Conservation (phyloP, 164 flowering plant genomes). For the Macadamia integrifolia region DNA sequence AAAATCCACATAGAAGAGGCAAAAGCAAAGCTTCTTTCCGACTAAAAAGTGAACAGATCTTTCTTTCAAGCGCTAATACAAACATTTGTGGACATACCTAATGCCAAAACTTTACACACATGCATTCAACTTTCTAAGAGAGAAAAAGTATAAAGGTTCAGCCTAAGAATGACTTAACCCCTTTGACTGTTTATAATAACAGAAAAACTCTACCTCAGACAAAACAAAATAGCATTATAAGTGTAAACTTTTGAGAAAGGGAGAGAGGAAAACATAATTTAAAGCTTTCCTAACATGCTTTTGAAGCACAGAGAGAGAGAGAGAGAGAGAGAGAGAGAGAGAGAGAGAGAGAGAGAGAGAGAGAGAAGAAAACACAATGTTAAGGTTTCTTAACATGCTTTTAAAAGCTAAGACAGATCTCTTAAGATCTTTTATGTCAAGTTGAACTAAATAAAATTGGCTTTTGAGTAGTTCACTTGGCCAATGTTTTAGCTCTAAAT, state of each 20-base stretch:
- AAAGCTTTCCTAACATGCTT: no score
- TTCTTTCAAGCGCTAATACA: slow-evolving; percentile 19
- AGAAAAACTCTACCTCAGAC: slow-evolving; percentile 23
- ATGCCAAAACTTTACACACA: slow-evolving; percentile 36
- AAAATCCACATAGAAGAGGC: slow-evolving; percentile 23
- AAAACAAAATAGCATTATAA: slow-evolving; percentile 8
- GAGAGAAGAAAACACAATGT: slow-evolving; percentile 16
- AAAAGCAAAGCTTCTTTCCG: slow-evolving; percentile 22
- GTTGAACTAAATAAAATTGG: no score
- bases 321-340: no score
- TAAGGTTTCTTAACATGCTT: slow-evolving; percentile 19
- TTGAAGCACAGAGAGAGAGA: neutral
- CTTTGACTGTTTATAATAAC: slow-evolving; percentile 15
- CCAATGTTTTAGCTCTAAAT: no score
- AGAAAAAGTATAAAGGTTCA: slow-evolving; percentile 11
- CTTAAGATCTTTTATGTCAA: neutral
- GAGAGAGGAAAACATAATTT: no score
- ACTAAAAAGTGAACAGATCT: slow-evolving; percentile 17
- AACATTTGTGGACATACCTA: slow-evolving; percentile 6
- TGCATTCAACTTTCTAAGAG: slow-evolving; percentile 31
- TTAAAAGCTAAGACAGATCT: slow-evolving; percentile 30
- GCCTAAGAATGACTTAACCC: slow-evolving; percentile 14
- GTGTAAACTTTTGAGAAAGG: no score
- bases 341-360: no score
- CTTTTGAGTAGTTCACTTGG: no score